Base-by-base conservation (phyloP, 768 basidiomycete genomes). In the Amanita rubescens region DNA sequence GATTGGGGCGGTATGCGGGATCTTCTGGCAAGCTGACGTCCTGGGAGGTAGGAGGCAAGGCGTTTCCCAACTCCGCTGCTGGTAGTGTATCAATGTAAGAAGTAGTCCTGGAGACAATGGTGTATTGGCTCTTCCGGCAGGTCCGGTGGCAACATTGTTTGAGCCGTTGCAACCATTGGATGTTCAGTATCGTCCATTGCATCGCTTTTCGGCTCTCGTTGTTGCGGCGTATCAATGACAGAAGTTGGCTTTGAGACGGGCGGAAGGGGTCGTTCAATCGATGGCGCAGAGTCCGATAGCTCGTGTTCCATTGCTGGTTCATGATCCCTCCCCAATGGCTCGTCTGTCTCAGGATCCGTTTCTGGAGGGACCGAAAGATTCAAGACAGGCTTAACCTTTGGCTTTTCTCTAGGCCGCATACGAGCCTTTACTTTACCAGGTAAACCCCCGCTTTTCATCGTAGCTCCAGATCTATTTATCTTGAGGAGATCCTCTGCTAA, bases 401-500 rank as follows among this genome's bases (percentile, higher is more conserved):
- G 39, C 38, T 47, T 55, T 49, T 55, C 54, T 42, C 54, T 48
- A 12, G 47, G 47, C 19, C 54, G 54, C 54, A 49, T 55, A 27
- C 44, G 33, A 19, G 47, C 8, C 41, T 42, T 55, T 25, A 55
- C 35, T 20, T 44, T 53, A 24, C n/a, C 38, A 5, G 22, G 34
- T 24, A 15, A 0, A 19, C 27, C 33, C 2, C 7, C 22, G 7
- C 34, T 30, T 46, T 14, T 43, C 11, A 20, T 20, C 11, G 20
- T 42, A 14, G 24, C 24, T 33, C 25, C 17, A 14, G 25, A 15
- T 5, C 6, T 39, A 43, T 41, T 30, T 25, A 3, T 30, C 17
- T 20, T 32, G 6, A 19, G 42, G 5, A 20, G 10, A 38, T 35
- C 11, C 19, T 15, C 27, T 34, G 30, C 12, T 19, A 41, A 51